phyloP scores from a whole-genome alignment of 2,329 filamentous ascomycete species.

The Calonectria henricotiae region DNA sequence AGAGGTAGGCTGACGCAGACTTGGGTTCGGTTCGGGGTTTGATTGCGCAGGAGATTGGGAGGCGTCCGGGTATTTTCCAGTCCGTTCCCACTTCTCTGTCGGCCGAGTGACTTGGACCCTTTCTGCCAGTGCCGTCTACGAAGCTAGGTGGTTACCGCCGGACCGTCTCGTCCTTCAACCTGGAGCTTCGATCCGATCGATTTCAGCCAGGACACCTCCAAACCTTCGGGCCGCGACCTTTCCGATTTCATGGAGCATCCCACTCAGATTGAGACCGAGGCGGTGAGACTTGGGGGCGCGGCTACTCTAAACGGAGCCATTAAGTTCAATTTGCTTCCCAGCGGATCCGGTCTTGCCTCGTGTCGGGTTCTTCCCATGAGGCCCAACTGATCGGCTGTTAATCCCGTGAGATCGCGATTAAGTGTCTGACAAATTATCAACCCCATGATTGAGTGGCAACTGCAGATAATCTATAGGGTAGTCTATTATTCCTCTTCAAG shows the following conservation, averaged over 20 bases:
- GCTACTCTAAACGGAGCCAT: background rate
- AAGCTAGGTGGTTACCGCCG: background rate
- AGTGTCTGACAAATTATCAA: background rate
- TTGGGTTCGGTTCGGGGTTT: constrained; percentile 29
- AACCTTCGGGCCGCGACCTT: constrained; percentile 8
- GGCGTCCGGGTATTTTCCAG: constrained; percentile 30
- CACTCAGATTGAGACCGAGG: constrained; percentile 18
- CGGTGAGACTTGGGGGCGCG: constrained; percentile 19
- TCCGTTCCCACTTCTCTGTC: constrained; percentile 23
- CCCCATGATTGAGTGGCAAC: background rate
- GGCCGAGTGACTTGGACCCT: constrained; percentile 31
- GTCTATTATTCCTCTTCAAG: background rate
- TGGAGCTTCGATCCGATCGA: constrained; percentile 7
- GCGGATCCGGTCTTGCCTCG: constrained; percentile 4
- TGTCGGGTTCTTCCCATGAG: constrained; percentile 4
- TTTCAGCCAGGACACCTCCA: constrained; percentile 6
- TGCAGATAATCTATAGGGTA: background rate
- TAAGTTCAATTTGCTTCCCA: background rate
- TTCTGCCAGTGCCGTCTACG: constrained; percentile 1
- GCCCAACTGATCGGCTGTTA: constrained; percentile 6
- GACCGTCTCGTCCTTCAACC: background rate
- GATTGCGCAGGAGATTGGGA: constrained; percentile 35
- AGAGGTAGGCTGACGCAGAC: constrained; percentile 18
- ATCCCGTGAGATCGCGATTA: background rate
- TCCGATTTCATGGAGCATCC: constrained; percentile 22